Conservation (phyloP, 805 yeast genomes). For the Wickerhamiella shivajii region DNA sequence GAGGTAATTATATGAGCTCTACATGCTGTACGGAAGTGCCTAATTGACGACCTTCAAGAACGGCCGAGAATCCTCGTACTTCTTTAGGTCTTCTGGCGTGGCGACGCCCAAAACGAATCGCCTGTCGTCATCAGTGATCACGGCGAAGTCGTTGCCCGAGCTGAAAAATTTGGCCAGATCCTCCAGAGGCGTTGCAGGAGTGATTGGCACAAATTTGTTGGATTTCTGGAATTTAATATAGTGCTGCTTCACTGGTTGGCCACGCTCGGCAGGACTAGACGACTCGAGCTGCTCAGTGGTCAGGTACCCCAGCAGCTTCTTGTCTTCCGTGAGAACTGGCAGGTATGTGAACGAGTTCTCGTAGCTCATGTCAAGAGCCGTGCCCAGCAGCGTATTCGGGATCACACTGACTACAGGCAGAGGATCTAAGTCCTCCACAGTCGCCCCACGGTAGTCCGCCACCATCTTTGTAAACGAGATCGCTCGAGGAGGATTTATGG, state of each 20-base stretch:
- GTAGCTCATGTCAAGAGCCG: conserved; percentile 40
- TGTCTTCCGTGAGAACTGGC: conserved; percentile 37
- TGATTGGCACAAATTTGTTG: conserved; percentile 30
- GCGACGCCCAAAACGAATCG: conserved; percentile 46
- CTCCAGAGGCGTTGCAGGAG: conserved; percentile 43
- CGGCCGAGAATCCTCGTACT: conserved; percentile 7
- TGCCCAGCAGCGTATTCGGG: conserved; percentile 33
- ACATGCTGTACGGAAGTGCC: not conserved
- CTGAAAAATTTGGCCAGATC: conserved; percentile 37
- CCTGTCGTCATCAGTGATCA: conserved; percentile 39
- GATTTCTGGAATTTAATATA: conserved; percentile 20
- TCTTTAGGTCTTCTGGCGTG: conserved; percentile 33
- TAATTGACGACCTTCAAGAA: not conserved
- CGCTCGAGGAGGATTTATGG: conserved; percentile 9
- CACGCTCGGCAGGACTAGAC: conserved; percentile 25
- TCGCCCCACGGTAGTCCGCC: conserved; percentile 27
- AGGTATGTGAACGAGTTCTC: conserved; percentile 40
- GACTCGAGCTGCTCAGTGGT: conserved; percentile 28
- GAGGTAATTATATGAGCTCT: too few species aligned
- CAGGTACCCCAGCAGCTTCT: conserved; percentile 37
- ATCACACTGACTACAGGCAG: conserved; percentile 42
- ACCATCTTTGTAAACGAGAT: conserved; percentile 6
- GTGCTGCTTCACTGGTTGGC: conserved; percentile 21
- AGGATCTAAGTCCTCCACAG: conserved; percentile 44
- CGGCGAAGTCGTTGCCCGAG: conserved; percentile 38